Evolutionary conservation across 176 grass and related monocot species (phyloP).

Genomic region (Hsuehochloa calcarea): DNA sequence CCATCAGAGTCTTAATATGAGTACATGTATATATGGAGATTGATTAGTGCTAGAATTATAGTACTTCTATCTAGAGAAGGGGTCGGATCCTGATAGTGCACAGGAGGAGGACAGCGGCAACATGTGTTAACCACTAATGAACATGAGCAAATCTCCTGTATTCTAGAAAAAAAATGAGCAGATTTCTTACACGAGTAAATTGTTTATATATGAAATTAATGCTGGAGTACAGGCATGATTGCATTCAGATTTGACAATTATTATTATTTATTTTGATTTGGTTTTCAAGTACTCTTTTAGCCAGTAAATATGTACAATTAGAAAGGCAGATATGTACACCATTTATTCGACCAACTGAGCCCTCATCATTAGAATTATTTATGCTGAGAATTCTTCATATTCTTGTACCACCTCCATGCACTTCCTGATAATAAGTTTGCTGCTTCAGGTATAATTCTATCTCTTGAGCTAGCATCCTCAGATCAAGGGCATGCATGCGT

Average conservation of each 20-base stretch:
- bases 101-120: neutral
- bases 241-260: neutral
- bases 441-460: constrained; percentile 1
- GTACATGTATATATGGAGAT: neutral
- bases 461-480: neutral
- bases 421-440: neutral
- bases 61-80: neutral
- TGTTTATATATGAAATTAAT: neutral
- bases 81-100: neutral
- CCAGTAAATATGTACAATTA: neutral
- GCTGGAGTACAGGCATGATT: neutral
- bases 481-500: constrained; percentile 1
- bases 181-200: neutral
- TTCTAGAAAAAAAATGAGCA: neutral
- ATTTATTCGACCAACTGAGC: neutral
- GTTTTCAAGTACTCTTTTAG: neutral
- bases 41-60: neutral
- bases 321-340: neutral
- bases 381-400: neutral
- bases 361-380: neutral
- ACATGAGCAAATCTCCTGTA: neutral
- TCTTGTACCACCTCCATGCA: neutral
- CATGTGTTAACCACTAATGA: constrained; percentile 17
- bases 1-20: neutral
- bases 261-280: neutral